A percentile compares a stretch with the other conserved stretches of the same genome.
These are phyloP conservation scores for Aspergillus novofumigatus DNA, from an alignment of 2,329 filamentous ascomycete genomes.

Conservation along the genomic window DNA sequence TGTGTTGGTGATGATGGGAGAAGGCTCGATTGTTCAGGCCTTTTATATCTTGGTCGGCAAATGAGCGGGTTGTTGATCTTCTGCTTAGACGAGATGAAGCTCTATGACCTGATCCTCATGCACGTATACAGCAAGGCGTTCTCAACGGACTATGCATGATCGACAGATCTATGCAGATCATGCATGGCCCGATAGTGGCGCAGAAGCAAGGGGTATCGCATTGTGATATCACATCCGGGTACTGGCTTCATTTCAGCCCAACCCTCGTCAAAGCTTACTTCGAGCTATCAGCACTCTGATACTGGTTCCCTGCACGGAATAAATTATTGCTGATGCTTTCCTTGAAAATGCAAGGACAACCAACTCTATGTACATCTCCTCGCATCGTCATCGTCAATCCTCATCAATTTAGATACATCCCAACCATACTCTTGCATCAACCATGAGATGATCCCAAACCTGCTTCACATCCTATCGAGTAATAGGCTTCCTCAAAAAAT, in stretches of 20 bases:
- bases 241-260: not conserved
- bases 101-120: not conserved
- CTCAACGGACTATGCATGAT: not conserved
- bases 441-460: not conserved
- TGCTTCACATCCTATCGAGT: not conserved
- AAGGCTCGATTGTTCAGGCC: not conserved
- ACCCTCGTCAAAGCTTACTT: not conserved
- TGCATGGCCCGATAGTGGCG: not conserved
- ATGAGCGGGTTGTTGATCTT: not conserved
- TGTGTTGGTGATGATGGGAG: not conserved
- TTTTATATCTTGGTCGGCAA: not conserved
- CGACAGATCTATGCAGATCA: too few species aligned
- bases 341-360: not conserved
- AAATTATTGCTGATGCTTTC: not conserved
- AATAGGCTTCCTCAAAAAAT: conserved; percentile 21
- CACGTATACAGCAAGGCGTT: not conserved
- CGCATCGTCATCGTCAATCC: not conserved
- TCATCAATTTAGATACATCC: not conserved
- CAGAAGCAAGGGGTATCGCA: not conserved
- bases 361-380: not conserved
- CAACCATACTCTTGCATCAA: not conserved
- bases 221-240: not conserved
- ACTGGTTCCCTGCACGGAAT: not conserved
- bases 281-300: not conserved
- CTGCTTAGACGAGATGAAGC: not conserved